Evolutionary conservation across 2,329 filamentous ascomycete genomes (phyloP).

Genomic region (Verticillium nonalfalfae): DNA sequence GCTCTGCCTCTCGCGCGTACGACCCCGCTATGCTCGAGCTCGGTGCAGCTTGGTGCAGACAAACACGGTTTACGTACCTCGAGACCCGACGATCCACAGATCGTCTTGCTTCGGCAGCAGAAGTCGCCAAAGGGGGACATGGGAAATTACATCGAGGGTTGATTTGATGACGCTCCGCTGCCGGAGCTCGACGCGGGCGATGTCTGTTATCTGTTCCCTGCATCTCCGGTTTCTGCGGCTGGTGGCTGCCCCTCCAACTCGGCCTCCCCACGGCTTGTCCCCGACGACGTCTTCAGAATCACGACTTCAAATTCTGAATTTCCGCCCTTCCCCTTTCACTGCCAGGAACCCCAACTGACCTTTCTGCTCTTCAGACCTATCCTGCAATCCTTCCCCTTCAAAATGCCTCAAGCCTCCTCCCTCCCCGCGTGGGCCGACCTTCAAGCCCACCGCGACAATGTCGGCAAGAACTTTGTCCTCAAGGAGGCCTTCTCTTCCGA

Average conservation of each 20-base stretch:
- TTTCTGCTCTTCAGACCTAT: neutral
- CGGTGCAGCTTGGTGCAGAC: neutral
- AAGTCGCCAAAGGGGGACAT: neutral
- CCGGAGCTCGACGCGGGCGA: neutral
- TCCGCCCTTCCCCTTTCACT: neutral
- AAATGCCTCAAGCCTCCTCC: conserved; percentile 77
- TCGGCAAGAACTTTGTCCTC: conserved; percentile 84
- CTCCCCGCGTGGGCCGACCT: conserved; percentile 85
- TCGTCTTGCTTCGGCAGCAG: neutral
- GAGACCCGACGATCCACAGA: neutral
- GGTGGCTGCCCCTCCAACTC: neutral
- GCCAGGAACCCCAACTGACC: neutral
- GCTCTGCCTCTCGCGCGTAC: neutral
- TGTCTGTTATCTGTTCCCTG: neutral
- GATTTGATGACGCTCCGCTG: neutral
- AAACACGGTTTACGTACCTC: neutral
- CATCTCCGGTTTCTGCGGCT: neutral
- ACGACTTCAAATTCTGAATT: neutral
- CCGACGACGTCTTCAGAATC: neutral
- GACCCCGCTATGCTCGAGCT: neutral
- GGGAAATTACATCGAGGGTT: neutral
- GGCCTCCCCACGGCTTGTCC: neutral
- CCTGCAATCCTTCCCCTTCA: conserved; percentile 14
- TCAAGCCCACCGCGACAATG: conserved; percentile 79
- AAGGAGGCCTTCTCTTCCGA: conserved; percentile 92